Base-by-base conservation (phyloP, 164 flowering plant species). In the Vitis riparia region DNA sequence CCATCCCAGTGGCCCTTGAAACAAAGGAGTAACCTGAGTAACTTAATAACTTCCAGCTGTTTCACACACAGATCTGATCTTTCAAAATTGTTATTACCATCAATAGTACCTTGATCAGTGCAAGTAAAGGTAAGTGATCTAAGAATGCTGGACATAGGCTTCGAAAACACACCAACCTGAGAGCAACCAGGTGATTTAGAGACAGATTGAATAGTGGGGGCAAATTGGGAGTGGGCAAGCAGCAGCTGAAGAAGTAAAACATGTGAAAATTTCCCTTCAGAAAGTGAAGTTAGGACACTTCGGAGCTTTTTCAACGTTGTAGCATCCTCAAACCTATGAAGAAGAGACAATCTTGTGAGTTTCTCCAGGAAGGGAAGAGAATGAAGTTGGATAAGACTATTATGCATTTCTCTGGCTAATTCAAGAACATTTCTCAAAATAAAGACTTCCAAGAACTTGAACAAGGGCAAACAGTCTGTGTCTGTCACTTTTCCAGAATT, bases 181-280 rank as follows among this genome's bases (percentile, higher is more conserved):
- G 78, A 59, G 75, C 53, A 70, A 67, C 58, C 66, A 73, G 78
- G 71, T 58, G 88, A 65, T 61, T 60, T 65, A 27, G 75, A 66
- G 63, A 67, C 71, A 57, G 79, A 80, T 17, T 70, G 80, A 67
- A 95, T 75, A 5, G 91, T 68, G 8, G 87, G 70, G 59, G 82
- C 79, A 76, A 95, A 89, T 55, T 87, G 93, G 58, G 98, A 95
- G 77, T 95, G 99, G 11, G 88, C 83, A 75, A 90, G 88, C 76
- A 92, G 74, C 75, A 91, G 68, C 73, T 88, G 85, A 68, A 91
- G 79, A 76, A 82, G 67, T 12, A 71, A 71, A 76, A 30, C 68
- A 68, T 27, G 71, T 53, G 86, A 77, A 68, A 80, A 80, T 49
- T 79, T 85, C 10, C 86, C 89, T 17, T 81, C 80, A 29, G 83